Evolutionary conservation across 139 green algal genomes (phyloP), one percentile per base, ranked within the genome.

Genomic region (Chlamydomonas sphaeroides): DNA sequence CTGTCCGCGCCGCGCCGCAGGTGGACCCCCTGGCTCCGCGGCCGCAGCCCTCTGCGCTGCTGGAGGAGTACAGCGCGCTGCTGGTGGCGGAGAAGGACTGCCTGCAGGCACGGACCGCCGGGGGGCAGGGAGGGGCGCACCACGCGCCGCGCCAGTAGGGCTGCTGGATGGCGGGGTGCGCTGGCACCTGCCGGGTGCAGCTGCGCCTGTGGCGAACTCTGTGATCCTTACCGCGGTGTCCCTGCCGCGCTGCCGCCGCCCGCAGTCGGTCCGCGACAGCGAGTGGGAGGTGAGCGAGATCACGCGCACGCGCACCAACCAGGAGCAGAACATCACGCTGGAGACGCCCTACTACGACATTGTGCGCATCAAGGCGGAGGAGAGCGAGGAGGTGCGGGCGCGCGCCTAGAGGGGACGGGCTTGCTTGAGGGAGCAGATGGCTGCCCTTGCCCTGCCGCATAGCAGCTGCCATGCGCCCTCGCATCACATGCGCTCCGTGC

Each of bases 311-410:
- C 87, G 94, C 33, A 91, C 75, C 73, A 93, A 93, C 83, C 91
- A 94, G 78, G 86, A 90, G 78, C 88, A 93, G 84, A 92, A 84
- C 78, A 95, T 96, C 87, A 88, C 73, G 0, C 86, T 96, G 68
- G 84, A 92, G 53, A 91, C 84, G 45, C 94, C 94, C 3, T 98
- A 96, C 87, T 96, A 96, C 82, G 94, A 98, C 89, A 90, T 96
- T 8, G 87, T 92, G 25, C 88, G 90, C 59, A 88, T 93, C 68
- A 92, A 94, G 84, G 88, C 86, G 18, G 86, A 90, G 78, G 76
- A 88, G 73, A 88, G 82, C 59, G 86, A 90, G 48, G 86, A 90
- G 78, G 76, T 83, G 59, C 30, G n/a, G n/a, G n/a, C n/a, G n/a
- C n/a, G n/a, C n/a, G n/a, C n/a, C n/a, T n/a, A n/a, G n/a, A n/a